Percentiles rank a stretch among this genome's conserved stretches.
Evolutionary conservation across 1,139 yeast species (phyloP).

Genomic region (Arxiozyma bovina): DNA sequence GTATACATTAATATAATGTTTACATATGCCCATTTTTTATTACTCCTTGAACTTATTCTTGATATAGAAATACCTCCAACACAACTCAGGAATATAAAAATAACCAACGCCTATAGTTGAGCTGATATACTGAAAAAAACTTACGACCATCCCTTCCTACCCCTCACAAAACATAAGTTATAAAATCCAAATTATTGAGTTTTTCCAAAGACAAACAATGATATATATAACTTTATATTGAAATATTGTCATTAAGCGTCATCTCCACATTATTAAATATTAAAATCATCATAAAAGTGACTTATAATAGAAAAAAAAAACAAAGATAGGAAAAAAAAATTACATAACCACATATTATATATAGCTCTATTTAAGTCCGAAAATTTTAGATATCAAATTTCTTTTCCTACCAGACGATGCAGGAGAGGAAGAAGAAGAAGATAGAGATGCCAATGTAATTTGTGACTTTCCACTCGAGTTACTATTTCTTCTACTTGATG

Average conservation of each 20-base stretch:
- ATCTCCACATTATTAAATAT: too few species aligned
- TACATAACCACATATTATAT: neutral
- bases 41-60: slow-evolving; percentile 11
- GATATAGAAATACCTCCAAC: slow-evolving; percentile 26
- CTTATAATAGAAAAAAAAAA: neutral
- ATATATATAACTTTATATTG: too few species aligned
- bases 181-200: too few species aligned
- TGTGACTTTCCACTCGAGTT: neutral
- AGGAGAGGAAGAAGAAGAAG: neutral
- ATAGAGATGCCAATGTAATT: neutral
- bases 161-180: neutral
- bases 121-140: slow-evolving; percentile 57
- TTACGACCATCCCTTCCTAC: slow-evolving; percentile 50
- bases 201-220: too few species aligned
- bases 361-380: slow-evolving; percentile 1
- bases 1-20: neutral
- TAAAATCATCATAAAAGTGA: neutral
- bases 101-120: slow-evolving; percentile 42
- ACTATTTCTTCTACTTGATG: slow-evolving; percentile 7
- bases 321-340: neutral
- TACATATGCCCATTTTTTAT: slow-evolving; percentile 2
- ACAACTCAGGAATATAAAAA: slow-evolving; percentile 33
- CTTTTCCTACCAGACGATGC: neutral
- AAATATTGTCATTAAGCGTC: too few species aligned
- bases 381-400: slow-evolving; percentile 3